These are phyloP conservation scores for Excoecaria cochinchinensis DNA, from an alignment of 345 rosid genomes.

Conservation along the genomic window DNA sequence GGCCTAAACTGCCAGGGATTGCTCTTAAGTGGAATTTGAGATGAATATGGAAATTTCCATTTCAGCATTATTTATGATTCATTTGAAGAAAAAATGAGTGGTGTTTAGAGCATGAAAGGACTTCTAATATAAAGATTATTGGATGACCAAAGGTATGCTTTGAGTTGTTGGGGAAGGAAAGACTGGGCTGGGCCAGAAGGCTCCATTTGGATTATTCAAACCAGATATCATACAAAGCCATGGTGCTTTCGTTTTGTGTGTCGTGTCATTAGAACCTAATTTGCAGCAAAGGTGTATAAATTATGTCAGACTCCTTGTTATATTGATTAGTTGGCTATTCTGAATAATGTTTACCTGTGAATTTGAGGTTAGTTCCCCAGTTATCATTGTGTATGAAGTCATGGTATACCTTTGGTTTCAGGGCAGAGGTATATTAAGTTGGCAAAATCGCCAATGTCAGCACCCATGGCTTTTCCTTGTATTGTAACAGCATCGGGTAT, in stretches of 20 bases:
- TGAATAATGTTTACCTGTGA: background rate
- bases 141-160: background rate
- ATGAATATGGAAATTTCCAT: background rate
- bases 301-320: background rate
- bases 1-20: background rate
- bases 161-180: background rate
- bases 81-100: background rate
- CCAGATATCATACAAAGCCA: background rate
- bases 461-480: constrained; percentile 75
- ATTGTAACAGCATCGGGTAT: constrained; percentile 64
- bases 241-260: background rate
- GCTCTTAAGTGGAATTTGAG: background rate
- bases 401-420: constrained; percentile 32
- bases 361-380: constrained; percentile 2
- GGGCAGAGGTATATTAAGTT: constrained; percentile 75
- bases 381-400: background rate
- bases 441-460: constrained; percentile 80
- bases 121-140: background rate
- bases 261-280: background rate
- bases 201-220: background rate
- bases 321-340: background rate
- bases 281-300: background rate
- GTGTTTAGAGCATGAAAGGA: background rate
- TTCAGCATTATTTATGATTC: background rate
- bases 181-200: no score